Evolutionary conservation across 352 stramenopile species (phyloP).

Genomic region (Globisporangium paroecandrum): DNA sequence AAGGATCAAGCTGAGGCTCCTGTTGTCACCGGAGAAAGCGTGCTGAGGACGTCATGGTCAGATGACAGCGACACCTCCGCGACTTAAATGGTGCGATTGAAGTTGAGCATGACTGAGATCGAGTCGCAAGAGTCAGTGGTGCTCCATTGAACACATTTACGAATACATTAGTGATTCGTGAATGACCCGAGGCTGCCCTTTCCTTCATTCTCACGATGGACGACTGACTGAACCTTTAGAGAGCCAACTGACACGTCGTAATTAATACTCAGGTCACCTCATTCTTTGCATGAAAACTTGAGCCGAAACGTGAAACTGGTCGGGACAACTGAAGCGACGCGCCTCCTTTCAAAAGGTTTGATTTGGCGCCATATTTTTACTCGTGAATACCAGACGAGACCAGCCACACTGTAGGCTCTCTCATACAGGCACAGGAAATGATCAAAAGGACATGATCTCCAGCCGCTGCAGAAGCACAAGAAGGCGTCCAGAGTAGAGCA

Average conservation of each 20-base stretch:
- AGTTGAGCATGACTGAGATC: neutral
- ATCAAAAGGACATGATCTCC: neutral
- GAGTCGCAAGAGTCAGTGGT: neutral
- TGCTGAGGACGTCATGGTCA: neutral
- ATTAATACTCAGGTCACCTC: neutral
- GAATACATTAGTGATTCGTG: neutral
- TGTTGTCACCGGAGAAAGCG: no score
- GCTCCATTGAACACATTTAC: neutral
- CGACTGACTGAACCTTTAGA: neutral
- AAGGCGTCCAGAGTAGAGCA: neutral
- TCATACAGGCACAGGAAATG: neutral
- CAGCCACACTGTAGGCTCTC: neutral
- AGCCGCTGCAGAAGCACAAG: neutral
- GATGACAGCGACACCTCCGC: neutral
- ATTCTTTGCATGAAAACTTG: neutral
- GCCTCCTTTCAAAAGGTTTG: slow-evolving; percentile 1
- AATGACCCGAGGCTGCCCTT: neutral
- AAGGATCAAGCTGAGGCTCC: neutral
- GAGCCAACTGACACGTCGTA: neutral
- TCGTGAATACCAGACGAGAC: neutral
- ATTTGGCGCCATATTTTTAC: slow-evolving; percentile 4
- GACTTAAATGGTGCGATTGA: neutral
- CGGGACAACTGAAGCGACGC: slow-evolving; percentile 11
- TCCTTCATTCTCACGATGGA: neutral
- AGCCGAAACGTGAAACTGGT: slow-evolving; percentile 13